Evolutionary conservation across 768 basidiomycete species (phyloP), one percentile per base, ranked within the genome.

Genomic region (Podaxis carcinomalis): DNA sequence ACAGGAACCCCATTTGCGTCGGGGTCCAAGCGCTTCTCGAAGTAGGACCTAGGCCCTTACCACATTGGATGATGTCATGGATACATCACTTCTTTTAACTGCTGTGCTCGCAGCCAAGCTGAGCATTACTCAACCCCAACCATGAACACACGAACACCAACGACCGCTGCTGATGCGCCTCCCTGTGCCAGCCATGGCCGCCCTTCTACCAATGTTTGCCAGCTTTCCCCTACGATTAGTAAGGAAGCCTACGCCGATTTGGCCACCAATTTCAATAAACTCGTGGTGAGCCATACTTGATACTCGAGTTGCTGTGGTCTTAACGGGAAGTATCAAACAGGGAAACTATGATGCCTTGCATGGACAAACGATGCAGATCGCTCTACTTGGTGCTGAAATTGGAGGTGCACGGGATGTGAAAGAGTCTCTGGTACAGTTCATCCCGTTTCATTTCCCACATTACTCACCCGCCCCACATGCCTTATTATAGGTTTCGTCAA

Each of bases 281-380:
- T 65, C 40, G 63, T 59, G 21, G 64, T 65, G 23, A 36, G 62
- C 51, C 13, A 1, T 27, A 1, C 40, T 7, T 36, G 4, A 11
- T 50, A 7, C 39, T 57, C 14, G 13, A 5, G n/a, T 3, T 10
- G n/a, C 10, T 7, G 28, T 14, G 19, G 13, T 27, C 10, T 11
- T n/a, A 19, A 36, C 7, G 11, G 23, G 7, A 9, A 27, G 11
- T 40, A 40, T n/a, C 25, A 23, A 46, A 35, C 59, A 85, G 84
- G 69, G 70, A 4, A 74, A 76, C 4, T 77, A 82, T 56, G 80
- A 79, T 51, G 73, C 73, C 5, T 67, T 85, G 44, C 77, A 78
- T 39, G 73, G 73, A 13, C 80, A 83, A 61, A 77, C 78, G 2
- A 69, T 75, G 58, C 76, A 79, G 51, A 72, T 80, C 40, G 77